These are phyloP conservation scores for Cutaneotrichosporon cutaneum DNA, from an alignment of 1,284 basidiomycete species.

Conservation along the genomic window DNA sequence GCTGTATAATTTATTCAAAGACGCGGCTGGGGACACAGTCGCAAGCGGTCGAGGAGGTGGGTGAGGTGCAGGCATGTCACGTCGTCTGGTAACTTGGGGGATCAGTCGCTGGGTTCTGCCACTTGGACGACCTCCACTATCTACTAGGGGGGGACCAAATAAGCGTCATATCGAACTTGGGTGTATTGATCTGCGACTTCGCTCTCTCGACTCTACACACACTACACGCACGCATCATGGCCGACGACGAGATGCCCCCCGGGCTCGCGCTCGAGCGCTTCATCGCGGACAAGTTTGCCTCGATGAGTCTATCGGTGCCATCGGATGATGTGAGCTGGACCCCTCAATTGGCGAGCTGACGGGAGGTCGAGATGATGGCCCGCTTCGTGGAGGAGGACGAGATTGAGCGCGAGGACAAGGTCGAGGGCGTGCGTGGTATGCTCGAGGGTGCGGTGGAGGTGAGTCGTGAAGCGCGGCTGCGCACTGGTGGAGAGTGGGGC, in stretches of 20 bases:
- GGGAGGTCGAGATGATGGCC: constrained; percentile 51
- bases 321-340: constrained; percentile 44
- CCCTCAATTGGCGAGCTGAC: neutral
- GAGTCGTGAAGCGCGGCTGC: constrained; percentile 17
- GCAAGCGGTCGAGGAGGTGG: too few relatives aligned
- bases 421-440: constrained; percentile 52
- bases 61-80: too few relatives aligned
- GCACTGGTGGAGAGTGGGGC: neutral
- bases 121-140: too few relatives aligned
- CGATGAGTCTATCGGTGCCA: constrained; percentile 38
- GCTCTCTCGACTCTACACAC: too few relatives aligned
- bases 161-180: too few relatives aligned
- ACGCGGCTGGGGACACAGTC: neutral
- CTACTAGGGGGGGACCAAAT: too few relatives aligned
- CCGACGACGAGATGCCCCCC: constrained; percentile 7
- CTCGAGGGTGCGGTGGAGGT: constrained; percentile 49
- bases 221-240: neutral
- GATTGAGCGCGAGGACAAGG: constrained; percentile 49
- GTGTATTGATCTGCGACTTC: too few relatives aligned
- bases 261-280: constrained; percentile 45
- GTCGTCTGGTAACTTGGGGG: too few relatives aligned
- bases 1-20: neutral
- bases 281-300: constrained; percentile 37
- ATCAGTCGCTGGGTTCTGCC: too few relatives aligned
- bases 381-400: constrained; percentile 53